A percentile compares a stretch with the other conserved stretches of the same genome.
Conservation (phyloP, 2,329 filamentous ascomycete species). For the Sporothrix mexicana region DNA sequence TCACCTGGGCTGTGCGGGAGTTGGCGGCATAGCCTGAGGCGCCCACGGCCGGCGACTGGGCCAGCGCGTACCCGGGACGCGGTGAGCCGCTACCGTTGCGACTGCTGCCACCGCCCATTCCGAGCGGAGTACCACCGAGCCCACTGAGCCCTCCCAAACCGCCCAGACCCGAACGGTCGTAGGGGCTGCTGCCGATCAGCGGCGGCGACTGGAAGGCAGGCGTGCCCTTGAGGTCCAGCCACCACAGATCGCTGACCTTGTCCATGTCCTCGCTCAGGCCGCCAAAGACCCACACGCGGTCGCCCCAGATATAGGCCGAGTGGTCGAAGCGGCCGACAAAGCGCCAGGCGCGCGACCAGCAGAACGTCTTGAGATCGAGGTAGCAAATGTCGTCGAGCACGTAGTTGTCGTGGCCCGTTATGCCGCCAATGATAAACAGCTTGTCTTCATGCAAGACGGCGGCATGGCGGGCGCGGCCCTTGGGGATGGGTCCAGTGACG, state of each 20-base stretch:
- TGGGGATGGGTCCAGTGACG: constrained; percentile 81
- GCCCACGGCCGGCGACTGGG: constrained; percentile 59
- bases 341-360: constrained; percentile 94
- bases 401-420: constrained; percentile 88
- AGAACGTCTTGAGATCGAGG: constrained; percentile 94
- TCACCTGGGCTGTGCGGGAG: constrained; percentile 70
- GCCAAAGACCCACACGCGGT: constrained; percentile 94
- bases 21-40: constrained; percentile 71
- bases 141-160: too few relatives aligned
- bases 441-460: constrained; percentile 96
- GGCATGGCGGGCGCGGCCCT: constrained; percentile 89
- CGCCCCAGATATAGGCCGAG: constrained; percentile 88
- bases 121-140: background rate
- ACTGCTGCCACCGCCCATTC: constrained; percentile 13
- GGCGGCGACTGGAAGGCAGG: constrained; percentile 79
- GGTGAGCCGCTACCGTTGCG: constrained; percentile 51
- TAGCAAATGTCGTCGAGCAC: constrained; percentile 97
- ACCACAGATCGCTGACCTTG: constrained; percentile 94
- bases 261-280: constrained; percentile 96
- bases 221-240: constrained; percentile 90
- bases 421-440: constrained; percentile 92
- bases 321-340: constrained; percentile 97
- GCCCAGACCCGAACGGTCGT: constrained; percentile 50
- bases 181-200: constrained; percentile 54
- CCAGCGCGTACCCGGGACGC: constrained; percentile 56